Evolutionary conservation across 2,329 filamentous ascomycete species (phyloP), one percentile per base, ranked within the genome.

Genomic region (Penicillium sp.): DNA sequence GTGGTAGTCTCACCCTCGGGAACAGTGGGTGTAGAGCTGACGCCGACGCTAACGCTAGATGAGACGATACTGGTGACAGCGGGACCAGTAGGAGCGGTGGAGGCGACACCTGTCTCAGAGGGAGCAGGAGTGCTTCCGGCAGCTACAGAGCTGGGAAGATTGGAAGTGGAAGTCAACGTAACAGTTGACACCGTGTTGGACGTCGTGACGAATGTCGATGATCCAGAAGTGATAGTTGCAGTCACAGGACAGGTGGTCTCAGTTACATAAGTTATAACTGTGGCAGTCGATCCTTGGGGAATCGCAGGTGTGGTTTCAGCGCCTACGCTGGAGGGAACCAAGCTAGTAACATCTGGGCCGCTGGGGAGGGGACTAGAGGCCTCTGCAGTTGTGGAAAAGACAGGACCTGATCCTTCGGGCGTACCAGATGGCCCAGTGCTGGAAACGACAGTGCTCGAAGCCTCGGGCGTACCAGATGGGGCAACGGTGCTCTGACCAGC

Each of bases 111-210:
- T 15, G 63, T 70, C 13, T 68, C 70, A 27, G 65, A 53, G 13
- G 68, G 71, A 53, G 60, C 42, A 1, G 43, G 41, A 6, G 54
- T 52, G 19, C 54, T 56, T 31, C n/a, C 54, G 1, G 54, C 31
- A 21, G 41, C 54, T 12, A 56, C 48, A n/a, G 54, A 56, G 49
- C 54, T 56, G 23, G 54, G 54, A 10, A 56, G 48, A 7, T 21
- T 23, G 9, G 39, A 31, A 19, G 41, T 56, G 17, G 54, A 47
- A 8, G 53, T 56, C 42, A 69, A 36, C 1, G 64, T 67, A 44
- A 66, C 66, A 25, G 75, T 83, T 76, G 83, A 86, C 69, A 86
- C 68, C 36, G 85, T 87, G 66, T 82, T 85, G 58, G 79, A 81
- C 48, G 84, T 69, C 25, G 82, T 74, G 50, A 85, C 69, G 12